Conservation (phyloP, 1,139 yeast genomes). For the Chernovozyma sophiae-reginae region DNA sequence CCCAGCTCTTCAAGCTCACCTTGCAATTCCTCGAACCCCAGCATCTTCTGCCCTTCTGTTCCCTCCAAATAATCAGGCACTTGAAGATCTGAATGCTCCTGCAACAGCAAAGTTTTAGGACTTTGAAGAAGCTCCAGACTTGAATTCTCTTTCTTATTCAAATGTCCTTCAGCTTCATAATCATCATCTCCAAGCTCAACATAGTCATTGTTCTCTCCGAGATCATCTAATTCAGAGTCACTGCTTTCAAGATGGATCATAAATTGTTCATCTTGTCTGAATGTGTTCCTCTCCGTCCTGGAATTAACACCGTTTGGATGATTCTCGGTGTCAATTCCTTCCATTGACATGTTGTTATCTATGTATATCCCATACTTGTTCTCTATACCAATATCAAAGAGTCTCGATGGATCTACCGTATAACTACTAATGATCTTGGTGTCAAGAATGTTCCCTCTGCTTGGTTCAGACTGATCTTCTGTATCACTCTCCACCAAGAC, state of each 20-base stretch:
- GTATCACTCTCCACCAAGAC: conserved; percentile 27
- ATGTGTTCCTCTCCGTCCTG: conserved; percentile 2
- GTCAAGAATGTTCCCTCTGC: conserved; percentile 11
- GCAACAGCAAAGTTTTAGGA: too few relatives aligned
- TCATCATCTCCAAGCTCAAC: conserved; percentile 11
- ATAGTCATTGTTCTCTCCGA: conserved; percentile 27
- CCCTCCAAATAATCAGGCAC: too few relatives aligned
- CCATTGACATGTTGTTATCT: conserved; percentile 12
- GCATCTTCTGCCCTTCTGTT: too few relatives aligned
- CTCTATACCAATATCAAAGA: conserved; percentile 18
- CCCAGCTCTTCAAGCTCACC: too few relatives aligned
- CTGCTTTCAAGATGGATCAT: conserved; percentile 17
- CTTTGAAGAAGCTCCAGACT: too few relatives aligned
- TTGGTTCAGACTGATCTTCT: conserved; percentile 11
- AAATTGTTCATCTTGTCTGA: conserved; percentile 16
- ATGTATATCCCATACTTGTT: conserved; percentile 28
- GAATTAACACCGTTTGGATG: neutral
- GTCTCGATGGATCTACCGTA: conserved; percentile 27
- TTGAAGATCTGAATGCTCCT: too few relatives aligned
- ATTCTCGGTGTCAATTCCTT: conserved; percentile 4
- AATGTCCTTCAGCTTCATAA: neutral
- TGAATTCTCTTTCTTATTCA: too few relatives aligned
- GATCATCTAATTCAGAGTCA: conserved; percentile 25
- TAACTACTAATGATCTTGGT: conserved; percentile 27
- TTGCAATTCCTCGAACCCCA: too few relatives aligned